Base-by-base conservation (phyloP, 2,329 filamentous ascomycete genomes). In the Pseudogymnoascus verrucosus region DNA sequence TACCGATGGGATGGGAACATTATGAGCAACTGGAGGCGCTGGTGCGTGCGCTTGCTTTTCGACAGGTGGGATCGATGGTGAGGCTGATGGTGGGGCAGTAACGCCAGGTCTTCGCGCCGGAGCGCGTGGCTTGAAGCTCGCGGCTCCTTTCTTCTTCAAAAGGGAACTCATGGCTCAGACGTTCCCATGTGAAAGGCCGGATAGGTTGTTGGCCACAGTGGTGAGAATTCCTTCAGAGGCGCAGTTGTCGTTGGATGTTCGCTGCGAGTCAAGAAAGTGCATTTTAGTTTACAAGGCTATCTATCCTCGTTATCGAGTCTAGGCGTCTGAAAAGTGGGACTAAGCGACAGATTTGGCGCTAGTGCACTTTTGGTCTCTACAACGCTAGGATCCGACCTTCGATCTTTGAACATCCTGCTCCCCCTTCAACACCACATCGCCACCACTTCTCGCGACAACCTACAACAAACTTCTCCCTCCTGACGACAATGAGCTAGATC, bases 121-220 rank as follows among this genome's bases (percentile, higher is more conserved):
- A 67, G 84, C 83, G 77, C 89, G 91, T 51, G 88, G 88, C 73
- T 89, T 89, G 77, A 91, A 90, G 77, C 80, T 80, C 64, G 80
- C 77, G 69, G 80, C 80, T 71, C 79, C 80, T 69, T 81, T 79
- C 76, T 90, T 89, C 77, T 89, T 89, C 75, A 88, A 81, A 77
- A 88, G 88, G 65, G 80, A 83, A 76, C 82, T 85, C 79, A 89
- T 88, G 69, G 21, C 62, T 36, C 26, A 62, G n/a, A 16, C 26
- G 14, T 40, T 14, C 10, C 60, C 36, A n/a, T 62, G 19, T 4
- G 19, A 40, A 60, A 60, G 28, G 28, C 6, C 4, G 44, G 23
- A 14, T 11, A 26, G 34, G 14, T 16, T 37, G 31, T 40, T 60
- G 57, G n/a, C 57, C 37, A 54, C n/a, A 36, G 57, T n/a, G 28